Conservation (phyloP, 345 rosid species). For the Psidium guajava region DNA sequence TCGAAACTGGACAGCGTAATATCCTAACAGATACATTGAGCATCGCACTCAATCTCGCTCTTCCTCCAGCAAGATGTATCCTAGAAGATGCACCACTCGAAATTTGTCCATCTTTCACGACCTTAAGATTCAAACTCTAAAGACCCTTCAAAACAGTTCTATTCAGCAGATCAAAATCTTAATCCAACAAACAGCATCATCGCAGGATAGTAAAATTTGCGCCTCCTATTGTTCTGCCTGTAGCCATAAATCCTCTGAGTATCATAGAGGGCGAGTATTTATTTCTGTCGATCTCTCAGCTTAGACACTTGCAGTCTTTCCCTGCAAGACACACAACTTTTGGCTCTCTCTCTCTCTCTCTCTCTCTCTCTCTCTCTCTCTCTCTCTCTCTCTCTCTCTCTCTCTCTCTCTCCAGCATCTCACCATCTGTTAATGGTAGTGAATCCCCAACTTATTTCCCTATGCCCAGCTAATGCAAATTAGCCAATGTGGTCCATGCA, state of each 20-base stretch:
- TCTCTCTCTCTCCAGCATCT: neutral
- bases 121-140: neutral
- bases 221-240: neutral
- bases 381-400: too few relatives aligned
- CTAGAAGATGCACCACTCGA: neutral
- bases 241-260: neutral
- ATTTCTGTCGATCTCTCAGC: neutral
- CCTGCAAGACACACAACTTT: neutral
- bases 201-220: neutral
- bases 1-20: neutral
- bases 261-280: neutral
- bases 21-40: neutral
- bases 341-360: neutral
- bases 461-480: neutral
- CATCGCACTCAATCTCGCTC: neutral
- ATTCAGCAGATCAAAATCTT: neutral
- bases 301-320: neutral
- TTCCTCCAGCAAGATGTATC: neutral
- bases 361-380: too few relatives aligned
- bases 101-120: neutral
- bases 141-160: neutral
- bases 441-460: neutral
- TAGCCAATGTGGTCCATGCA: neutral
- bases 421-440: neutral
- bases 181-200: neutral